phyloP scores from a whole-genome alignment of 2,329 filamentous ascomycete species.

The Alternaria solani region DNA sequence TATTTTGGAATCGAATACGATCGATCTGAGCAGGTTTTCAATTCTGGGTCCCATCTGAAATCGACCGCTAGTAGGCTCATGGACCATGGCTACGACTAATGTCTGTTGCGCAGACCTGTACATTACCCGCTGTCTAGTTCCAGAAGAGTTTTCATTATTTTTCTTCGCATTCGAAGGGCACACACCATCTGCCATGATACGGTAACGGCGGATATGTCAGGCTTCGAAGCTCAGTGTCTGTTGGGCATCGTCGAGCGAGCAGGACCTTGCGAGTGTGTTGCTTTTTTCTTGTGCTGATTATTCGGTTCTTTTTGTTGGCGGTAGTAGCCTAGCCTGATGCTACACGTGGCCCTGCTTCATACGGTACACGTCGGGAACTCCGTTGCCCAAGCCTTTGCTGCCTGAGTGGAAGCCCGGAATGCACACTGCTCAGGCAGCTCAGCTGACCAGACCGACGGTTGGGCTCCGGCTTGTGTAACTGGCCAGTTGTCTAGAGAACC shows the following conservation, averaged over 20 bases:
- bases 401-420: neutral
- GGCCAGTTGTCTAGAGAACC: neutral
- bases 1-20: neutral
- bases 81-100: neutral
- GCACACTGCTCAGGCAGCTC: neutral
- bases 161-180: neutral
- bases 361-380: conserved; percentile 1
- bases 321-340: neutral
- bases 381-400: neutral
- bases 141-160: neutral
- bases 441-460: neutral
- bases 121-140: neutral
- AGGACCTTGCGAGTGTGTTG: neutral
- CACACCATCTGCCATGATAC: neutral
- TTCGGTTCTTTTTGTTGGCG: neutral
- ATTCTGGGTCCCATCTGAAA: neutral
- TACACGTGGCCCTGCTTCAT: neutral
- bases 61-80: neutral
- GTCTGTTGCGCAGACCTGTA: neutral
- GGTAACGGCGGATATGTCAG: neutral
- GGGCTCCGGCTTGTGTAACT: neutral
- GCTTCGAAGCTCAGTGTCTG: neutral
- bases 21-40: neutral
- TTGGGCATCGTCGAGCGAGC: neutral
- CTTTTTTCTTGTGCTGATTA: neutral